phyloP scores from a whole-genome alignment of 2,329 filamentous ascomycete genomes.

The Onygenales sp. region DNA sequence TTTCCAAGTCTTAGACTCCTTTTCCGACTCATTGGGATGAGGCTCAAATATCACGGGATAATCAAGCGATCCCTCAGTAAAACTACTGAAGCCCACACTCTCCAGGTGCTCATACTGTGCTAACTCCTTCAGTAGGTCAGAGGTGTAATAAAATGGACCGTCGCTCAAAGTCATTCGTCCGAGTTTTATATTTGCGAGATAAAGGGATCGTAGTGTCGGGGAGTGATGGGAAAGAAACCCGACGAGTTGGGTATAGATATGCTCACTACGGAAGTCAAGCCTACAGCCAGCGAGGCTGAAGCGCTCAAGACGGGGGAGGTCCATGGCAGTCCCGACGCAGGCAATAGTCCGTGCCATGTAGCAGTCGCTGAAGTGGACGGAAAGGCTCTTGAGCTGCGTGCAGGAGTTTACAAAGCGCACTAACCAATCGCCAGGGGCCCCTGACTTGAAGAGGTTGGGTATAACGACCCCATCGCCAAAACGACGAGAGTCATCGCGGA shows the following conservation, averaged over 20 bases:
- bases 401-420: not conserved
- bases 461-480: no score
- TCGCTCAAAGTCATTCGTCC: not conserved
- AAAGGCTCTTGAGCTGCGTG: not conserved
- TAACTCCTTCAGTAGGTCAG: not conserved
- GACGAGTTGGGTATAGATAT: not conserved
- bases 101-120: not conserved
- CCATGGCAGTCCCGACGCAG: not conserved
- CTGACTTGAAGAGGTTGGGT: no score
- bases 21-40: not conserved
- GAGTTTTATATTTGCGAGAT: not conserved
- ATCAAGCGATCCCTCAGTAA: not conserved
- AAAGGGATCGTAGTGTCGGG: not conserved
- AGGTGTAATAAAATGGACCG: not conserved
- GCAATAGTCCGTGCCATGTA: not conserved
- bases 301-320: not conserved
- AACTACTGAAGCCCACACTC: not conserved
- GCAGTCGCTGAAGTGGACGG: not conserved
- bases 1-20: not conserved
- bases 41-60: not conserved
- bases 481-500: no score
- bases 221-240: not conserved
- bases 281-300: not conserved
- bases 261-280: not conserved
- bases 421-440: not conserved